A percentile compares a stretch with the other conserved stretches of the same genome.
Evolutionary conservation across 2,329 filamentous ascomycete species (phyloP).

Genomic region (Pseudopyrenochaeta lycopersici): DNA sequence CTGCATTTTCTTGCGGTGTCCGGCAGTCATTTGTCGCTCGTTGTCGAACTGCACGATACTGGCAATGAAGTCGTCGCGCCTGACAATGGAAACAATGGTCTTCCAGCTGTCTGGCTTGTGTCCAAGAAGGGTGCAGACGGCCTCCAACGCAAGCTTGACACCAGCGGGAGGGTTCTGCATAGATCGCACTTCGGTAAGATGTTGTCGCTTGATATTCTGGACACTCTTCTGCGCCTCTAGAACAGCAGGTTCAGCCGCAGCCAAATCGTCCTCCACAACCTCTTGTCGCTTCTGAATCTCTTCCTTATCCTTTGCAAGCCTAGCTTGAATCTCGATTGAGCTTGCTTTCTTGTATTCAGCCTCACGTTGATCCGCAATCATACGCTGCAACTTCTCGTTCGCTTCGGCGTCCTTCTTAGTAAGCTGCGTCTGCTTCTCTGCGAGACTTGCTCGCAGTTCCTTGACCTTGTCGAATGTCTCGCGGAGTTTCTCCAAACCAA

Average conservation of each 20-base stretch:
- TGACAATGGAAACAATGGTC: slow-evolving; percentile 85
- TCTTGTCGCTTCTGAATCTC: slow-evolving; percentile 85
- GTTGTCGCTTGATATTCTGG: slow-evolving; percentile 97
- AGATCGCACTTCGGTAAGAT: slow-evolving; percentile 95
- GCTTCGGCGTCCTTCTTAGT: slow-evolving; percentile 95
- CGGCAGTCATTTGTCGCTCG: slow-evolving; percentile 89
- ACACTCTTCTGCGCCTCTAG: slow-evolving; percentile 93
- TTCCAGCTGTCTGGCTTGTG: slow-evolving; percentile 94
- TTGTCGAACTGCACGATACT: slow-evolving; percentile 98
- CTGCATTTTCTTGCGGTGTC: slow-evolving; percentile 85
- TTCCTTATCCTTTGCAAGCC: slow-evolving; percentile 86
- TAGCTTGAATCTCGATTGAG: slow-evolving; percentile 87
- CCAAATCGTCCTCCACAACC: slow-evolving; percentile 86
- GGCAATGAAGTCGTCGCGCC: slow-evolving; percentile 94
- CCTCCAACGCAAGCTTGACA: slow-evolving; percentile 90
- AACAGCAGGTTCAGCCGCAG: slow-evolving; percentile 91
- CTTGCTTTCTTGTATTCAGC: slow-evolving; percentile 90
- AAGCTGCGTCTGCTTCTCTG: slow-evolving; percentile 91
- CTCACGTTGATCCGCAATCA: slow-evolving; percentile 95
- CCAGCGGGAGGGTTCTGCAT: slow-evolving; percentile 93
- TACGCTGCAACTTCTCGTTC: slow-evolving; percentile 95
- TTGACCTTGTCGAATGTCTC: slow-evolving; percentile 98
- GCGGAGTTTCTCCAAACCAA: slow-evolving; percentile 94
- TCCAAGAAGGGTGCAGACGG: slow-evolving; percentile 94
- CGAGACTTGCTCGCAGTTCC: slow-evolving; percentile 87